Evolutionary conservation across 495 filamentous ascomycete genomes (phyloP).

Genomic region (Neurospora intermedia): DNA sequence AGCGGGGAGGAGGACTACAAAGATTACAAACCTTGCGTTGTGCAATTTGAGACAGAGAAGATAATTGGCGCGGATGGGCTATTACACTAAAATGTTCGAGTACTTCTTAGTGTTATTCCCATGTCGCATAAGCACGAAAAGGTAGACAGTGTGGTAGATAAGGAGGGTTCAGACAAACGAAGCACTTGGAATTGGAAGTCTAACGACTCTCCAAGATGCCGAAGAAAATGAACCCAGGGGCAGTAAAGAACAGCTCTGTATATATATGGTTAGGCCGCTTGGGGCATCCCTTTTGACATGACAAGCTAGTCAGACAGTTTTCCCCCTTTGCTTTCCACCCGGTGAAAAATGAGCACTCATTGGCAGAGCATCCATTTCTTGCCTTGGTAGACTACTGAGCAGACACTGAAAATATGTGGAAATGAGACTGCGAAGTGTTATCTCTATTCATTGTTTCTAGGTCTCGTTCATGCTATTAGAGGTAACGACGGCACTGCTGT

Average conservation of each 20-base stretch:
- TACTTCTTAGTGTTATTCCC: not conserved
- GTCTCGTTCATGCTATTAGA: not conserved
- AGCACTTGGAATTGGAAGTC: not conserved
- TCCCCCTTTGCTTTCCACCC: not conserved
- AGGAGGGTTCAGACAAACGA: not conserved
- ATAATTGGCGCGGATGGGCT: not conserved
- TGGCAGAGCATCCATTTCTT: not conserved
- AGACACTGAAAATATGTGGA: not conserved
- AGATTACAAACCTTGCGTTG: not conserved
- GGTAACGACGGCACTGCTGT: not conserved
- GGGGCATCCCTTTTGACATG: not conserved
- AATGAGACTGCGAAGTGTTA: not conserved
- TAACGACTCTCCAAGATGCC: not conserved
- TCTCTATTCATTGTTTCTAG: not conserved
- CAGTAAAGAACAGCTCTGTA: too few species aligned
- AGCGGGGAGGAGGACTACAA: not conserved
- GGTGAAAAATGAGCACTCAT: not conserved
- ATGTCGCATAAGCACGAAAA: not conserved
- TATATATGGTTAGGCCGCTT: not conserved
- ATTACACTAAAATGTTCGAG: not conserved
- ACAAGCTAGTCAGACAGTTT: not conserved
- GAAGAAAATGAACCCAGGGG: too few species aligned
- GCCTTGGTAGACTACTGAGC: not conserved
- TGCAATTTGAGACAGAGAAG: not conserved
- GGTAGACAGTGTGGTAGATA: not conserved